These are phyloP conservation scores for Thielaviopsis ethacetica DNA, from an alignment of 2,329 filamentous ascomycete genomes.

Conservation along the genomic window DNA sequence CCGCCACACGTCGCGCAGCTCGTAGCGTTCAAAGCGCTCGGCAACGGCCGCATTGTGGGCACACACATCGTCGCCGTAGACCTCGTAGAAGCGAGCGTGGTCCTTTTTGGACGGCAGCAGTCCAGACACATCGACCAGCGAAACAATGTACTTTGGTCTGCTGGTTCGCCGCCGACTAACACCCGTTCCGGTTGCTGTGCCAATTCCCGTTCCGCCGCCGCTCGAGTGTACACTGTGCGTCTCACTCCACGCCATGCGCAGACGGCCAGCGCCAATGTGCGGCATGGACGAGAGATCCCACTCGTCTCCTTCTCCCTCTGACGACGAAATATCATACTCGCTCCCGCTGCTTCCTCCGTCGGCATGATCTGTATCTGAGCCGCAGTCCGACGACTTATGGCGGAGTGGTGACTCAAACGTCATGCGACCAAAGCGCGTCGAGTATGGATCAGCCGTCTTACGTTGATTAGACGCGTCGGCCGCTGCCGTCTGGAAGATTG, in stretches of 20 bases:
- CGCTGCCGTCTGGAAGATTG: constrained; percentile 20
- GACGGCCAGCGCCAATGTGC: constrained; percentile 20
- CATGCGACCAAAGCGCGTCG: constrained; percentile 40
- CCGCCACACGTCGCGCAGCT: constrained; percentile 70
- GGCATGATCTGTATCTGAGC: constrained; percentile 30
- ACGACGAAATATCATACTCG: constrained; percentile 22
- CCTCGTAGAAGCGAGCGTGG: constrained; percentile 63
- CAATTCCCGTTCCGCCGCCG: constrained; percentile 38
- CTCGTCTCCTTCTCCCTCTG: constrained; percentile 44
- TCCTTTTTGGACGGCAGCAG: constrained; percentile 63
- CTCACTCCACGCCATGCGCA: constrained; percentile 39
- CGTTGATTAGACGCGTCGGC: constrained; percentile 20
- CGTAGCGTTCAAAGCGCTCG: constrained; percentile 48
- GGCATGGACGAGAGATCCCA: constrained; percentile 33
- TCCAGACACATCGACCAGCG: constrained; percentile 52
- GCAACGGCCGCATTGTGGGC: constrained; percentile 69
- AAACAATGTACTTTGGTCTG: constrained; percentile 36
- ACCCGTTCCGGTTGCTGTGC: constrained; percentile 23
- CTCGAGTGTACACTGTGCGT: constrained; percentile 42
- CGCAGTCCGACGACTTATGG: constrained; percentile 31
- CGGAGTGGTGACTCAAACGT: constrained; percentile 33
- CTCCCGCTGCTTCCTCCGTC: constrained; percentile 21
- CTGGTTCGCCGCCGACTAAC: constrained; percentile 29
- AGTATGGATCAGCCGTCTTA: constrained; percentile 36
- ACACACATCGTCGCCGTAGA: constrained; percentile 74